Conservation (phyloP, 306 rosid genomes). For the Dryas octopetala region DNA sequence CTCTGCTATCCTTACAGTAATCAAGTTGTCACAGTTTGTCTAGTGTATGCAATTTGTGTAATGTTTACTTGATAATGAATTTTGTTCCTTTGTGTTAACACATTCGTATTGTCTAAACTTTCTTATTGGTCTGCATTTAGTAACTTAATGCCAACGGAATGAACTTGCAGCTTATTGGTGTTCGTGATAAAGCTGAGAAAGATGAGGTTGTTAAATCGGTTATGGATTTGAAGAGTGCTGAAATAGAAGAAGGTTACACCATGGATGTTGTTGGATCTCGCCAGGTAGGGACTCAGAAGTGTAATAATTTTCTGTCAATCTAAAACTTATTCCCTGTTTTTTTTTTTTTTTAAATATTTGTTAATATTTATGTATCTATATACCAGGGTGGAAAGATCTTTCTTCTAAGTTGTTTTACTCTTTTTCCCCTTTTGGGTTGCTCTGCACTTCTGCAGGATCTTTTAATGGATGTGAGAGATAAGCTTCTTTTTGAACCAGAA, state of each 20-base stretch:
- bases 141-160: conserved; percentile 19
- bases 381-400: neutral
- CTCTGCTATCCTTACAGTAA: neutral
- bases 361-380: neutral
- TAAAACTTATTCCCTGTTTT: neutral
- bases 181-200: conserved; percentile 81
- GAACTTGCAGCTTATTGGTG: conserved; percentile 80
- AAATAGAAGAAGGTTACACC: conserved; percentile 91
- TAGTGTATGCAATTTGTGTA: neutral
- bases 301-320: neutral
- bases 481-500: conserved; percentile 94
- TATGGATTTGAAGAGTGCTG: conserved; percentile 74
- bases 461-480: conserved; percentile 90
- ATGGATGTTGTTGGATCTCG: conserved; percentile 72
- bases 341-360: conserved; percentile 15
- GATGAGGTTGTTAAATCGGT: conserved; percentile 95
- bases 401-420: neutral
- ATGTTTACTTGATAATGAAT: neutral
- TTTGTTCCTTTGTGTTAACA: conserved; percentile 7
- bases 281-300: conserved; percentile 45
- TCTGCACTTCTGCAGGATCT: conserved; percentile 63
- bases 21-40: neutral
- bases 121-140: conserved; percentile 24
- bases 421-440: conserved; percentile 21
- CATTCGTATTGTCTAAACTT: neutral